Conservation (phyloP, 495 filamentous ascomycete genomes). For the Aspergillus kassunensis region DNA sequence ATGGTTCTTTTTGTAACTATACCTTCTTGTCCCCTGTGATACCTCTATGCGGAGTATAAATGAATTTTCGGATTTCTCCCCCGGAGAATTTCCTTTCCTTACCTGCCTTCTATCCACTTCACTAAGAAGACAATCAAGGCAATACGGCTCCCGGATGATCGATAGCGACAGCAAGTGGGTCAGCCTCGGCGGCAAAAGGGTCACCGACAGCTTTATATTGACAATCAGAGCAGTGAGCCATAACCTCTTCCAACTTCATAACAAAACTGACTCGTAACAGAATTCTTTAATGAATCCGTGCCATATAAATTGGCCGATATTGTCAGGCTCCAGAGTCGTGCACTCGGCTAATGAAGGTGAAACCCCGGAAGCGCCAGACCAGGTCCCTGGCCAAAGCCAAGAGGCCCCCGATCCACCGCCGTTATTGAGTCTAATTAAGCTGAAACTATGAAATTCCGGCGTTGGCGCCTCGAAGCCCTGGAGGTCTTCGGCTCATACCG, state of each 20-base stretch:
- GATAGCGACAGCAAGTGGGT: not conserved
- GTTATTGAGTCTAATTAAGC: constrained; percentile 18
- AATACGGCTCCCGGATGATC: not conserved
- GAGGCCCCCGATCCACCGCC: constrained; percentile 5
- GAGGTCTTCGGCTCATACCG: constrained; percentile 13
- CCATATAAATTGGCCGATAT: not conserved
- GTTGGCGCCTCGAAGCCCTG: too few relatives aligned
- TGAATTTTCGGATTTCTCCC: constrained; percentile 3
- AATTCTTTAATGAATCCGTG: not conserved
- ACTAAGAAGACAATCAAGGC: not conserved
- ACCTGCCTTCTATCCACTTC: not conserved
- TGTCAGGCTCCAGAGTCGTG: not conserved
- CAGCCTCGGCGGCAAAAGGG: not conserved
- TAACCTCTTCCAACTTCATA: not conserved
- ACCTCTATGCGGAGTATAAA: constrained; percentile 19
- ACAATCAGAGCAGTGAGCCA: not conserved
- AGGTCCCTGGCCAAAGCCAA: constrained; percentile 1
- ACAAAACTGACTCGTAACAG: constrained; percentile 2
- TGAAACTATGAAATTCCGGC: too few relatives aligned
- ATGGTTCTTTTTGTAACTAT: constrained; percentile 11
- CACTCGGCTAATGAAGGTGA: constrained; percentile 22
- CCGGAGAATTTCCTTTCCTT: not conserved
- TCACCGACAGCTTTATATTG: too few relatives aligned
- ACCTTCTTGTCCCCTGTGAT: constrained; percentile 14
- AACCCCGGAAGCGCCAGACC: constrained; percentile 19